phyloP scores from a whole-genome alignment of 495 filamentous ascomycete genomes.

The Xylaria nigripes region DNA sequence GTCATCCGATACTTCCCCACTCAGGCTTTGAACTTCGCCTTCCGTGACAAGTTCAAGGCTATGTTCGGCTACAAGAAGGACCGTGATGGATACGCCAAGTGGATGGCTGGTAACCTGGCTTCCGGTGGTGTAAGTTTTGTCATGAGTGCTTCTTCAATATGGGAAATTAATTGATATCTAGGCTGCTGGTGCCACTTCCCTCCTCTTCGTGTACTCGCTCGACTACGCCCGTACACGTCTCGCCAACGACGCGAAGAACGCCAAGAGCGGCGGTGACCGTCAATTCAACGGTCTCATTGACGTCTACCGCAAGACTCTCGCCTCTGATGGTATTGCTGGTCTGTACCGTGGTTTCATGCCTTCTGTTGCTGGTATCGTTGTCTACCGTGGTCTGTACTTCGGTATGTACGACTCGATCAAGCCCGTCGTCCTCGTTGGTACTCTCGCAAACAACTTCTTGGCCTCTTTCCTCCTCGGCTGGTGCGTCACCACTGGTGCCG shows the following conservation, averaged over 20 bases:
- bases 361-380: conserved; percentile 95
- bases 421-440: conserved; percentile 87
- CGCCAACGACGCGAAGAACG: conserved; percentile 97
- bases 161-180: conserved; percentile 33
- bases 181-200: conserved; percentile 98
- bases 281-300: conserved; percentile 99
- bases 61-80: conserved; percentile 99
- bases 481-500: conserved; percentile 98
- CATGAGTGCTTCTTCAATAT: background rate
- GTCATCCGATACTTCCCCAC: conserved; percentile 99
- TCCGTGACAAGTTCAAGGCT: conserved; percentile 99
- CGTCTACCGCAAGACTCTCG: conserved; percentile 99
- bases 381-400: conserved; percentile 99
- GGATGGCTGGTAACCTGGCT: conserved; percentile 99
- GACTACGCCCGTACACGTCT: conserved; percentile 99
- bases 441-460: conserved; percentile 95
- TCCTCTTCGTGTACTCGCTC: conserved; percentile 99
- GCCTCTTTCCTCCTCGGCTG: conserved; percentile 98
- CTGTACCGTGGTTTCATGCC: conserved; percentile 99
- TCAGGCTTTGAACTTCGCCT: conserved; percentile 99
- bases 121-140: conserved; percentile 88
- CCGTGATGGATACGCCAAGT: conserved; percentile 93
- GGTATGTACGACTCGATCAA: conserved; percentile 99
- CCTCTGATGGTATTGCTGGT: conserved; percentile 95
- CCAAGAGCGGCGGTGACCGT: conserved; percentile 93